Evolutionary conservation across 2,329 filamentous ascomycete species (phyloP).

Genomic region (Cytospora chrysosperma): DNA sequence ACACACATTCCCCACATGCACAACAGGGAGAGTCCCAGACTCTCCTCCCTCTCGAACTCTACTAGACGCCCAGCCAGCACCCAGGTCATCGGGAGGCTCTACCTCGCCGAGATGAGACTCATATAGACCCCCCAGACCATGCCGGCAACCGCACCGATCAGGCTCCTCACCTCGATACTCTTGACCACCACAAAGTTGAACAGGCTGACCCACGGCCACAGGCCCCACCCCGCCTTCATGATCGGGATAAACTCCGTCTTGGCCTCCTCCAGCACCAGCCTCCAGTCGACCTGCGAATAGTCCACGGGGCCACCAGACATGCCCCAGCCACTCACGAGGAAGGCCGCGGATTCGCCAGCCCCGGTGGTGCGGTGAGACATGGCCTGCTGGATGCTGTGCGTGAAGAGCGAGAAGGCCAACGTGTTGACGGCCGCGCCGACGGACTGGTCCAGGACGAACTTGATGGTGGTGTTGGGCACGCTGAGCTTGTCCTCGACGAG

Average conservation of each 20-base stretch:
- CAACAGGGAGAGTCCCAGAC: not conserved
- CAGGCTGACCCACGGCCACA: constrained; percentile 68
- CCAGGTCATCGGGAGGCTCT: not conserved
- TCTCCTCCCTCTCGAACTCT: not conserved
- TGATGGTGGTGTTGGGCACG: constrained; percentile 63
- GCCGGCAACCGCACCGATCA: constrained; percentile 67
- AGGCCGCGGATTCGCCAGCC: constrained; percentile 34
- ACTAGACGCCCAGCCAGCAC: not conserved
- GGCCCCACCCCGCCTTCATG: constrained; percentile 66
- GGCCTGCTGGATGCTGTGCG: constrained; percentile 54
- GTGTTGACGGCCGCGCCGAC: constrained; percentile 66
- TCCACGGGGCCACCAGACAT: constrained; percentile 42
- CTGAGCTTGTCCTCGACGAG: constrained; percentile 54
- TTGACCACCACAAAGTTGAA: constrained; percentile 65
- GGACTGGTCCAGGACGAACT: constrained; percentile 69
- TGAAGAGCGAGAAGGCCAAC: constrained; percentile 59
- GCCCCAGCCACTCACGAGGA: constrained; percentile 28
- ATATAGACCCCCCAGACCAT: constrained; percentile 71
- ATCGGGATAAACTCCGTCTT: constrained; percentile 62
- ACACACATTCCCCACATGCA: not conserved
- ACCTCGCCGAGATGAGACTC: constrained; percentile 53
- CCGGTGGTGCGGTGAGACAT: constrained; percentile 43
- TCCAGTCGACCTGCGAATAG: constrained; percentile 46
- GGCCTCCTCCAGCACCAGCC: constrained; percentile 42
- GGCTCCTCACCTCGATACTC: constrained; percentile 62